Percentiles rank a stretch among this genome's conserved stretches.
Conservation (phyloP, 257 asterid species). For the Parsonsia alboflavescens region DNA sequence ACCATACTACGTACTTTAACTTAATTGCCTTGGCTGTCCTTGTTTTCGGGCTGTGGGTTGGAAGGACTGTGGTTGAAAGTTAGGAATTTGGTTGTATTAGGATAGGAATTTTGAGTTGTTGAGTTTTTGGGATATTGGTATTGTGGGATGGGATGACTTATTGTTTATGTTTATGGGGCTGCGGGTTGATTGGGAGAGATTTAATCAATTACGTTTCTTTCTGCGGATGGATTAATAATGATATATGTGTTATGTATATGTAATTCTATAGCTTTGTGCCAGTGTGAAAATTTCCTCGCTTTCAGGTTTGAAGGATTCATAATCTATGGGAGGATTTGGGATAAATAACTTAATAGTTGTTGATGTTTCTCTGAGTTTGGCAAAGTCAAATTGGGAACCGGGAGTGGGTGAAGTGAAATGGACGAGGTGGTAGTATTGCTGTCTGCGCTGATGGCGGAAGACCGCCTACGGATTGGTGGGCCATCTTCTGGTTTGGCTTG, state of each 20-base stretch:
- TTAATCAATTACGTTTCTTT: not conserved
- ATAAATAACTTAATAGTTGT: not conserved
- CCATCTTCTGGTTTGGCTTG: constrained; percentile 85
- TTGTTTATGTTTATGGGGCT: not conserved
- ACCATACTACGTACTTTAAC: no score
- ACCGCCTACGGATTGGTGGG: constrained; percentile 67
- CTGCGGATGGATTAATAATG: not conserved
- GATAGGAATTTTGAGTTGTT: not conserved
- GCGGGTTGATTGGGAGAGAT: not conserved
- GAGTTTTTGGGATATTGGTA: no score
- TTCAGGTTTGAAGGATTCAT: constrained; percentile 30
- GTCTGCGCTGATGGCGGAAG: constrained; percentile 71
- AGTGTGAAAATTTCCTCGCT: constrained; percentile 13
- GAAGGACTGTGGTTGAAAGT: not conserved
- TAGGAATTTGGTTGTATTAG: not conserved
- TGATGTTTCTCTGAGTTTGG: constrained; percentile 20
- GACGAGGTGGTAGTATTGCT: constrained; percentile 13
- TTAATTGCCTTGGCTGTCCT: not conserved
- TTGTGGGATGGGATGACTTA: not conserved
- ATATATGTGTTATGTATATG: not conserved
- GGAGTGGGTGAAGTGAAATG: constrained; percentile 3
- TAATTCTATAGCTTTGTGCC: not conserved
- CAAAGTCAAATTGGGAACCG: constrained; percentile 13
- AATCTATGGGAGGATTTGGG: constrained; percentile 13
- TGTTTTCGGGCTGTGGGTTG: no score